A percentile compares a stretch with the other conserved stretches of the same genome.
phyloP scores from a whole-genome alignment of 1,284 basidiomycete species.

The Cryptococcus neoformans region DNA sequence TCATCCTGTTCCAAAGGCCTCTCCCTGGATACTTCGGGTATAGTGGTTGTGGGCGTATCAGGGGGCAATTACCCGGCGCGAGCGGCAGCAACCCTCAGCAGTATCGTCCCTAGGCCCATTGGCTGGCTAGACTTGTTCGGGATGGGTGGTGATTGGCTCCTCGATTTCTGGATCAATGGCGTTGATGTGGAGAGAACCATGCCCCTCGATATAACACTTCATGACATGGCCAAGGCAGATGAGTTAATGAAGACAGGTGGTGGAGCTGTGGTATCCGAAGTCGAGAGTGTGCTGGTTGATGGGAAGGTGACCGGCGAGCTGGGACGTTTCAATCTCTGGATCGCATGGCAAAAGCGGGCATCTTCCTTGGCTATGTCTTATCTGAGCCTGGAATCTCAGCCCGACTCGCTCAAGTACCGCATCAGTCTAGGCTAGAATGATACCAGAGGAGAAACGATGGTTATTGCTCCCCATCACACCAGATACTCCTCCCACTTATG shows the following conservation, averaged over 20 bases:
- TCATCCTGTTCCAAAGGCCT: not conserved
- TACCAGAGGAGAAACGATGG: constrained; percentile 4
- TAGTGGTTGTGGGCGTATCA: constrained; percentile 11
- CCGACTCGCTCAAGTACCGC: not conserved
- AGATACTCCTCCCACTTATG: not conserved
- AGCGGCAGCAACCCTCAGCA: constrained; percentile 5
- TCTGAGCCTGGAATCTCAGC: constrained; percentile 5
- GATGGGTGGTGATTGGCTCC: constrained; percentile 5
- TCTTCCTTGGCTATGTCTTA: constrained; percentile 7
- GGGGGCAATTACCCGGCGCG: constrained; percentile 13
- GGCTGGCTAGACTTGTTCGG: constrained; percentile 7
- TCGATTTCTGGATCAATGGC: constrained; percentile 8
- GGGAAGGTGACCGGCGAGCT: not conserved
- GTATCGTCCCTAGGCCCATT: constrained; percentile 5
- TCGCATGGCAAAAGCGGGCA: constrained; percentile 3
- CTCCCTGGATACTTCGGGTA: not conserved
- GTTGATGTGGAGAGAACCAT: not conserved
- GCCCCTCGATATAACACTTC: not conserved
- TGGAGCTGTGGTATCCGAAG: constrained; percentile 4
- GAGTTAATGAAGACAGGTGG: not conserved
- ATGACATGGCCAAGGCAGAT: not conserved
- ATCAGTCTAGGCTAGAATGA: not conserved
- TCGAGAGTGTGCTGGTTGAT: not conserved
- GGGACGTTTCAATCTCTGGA: constrained; percentile 4
- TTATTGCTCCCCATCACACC: constrained; percentile 5